Evolutionary conservation across 1,139 yeast species (phyloP).

Genomic region (Candida frijolesensis): DNA sequence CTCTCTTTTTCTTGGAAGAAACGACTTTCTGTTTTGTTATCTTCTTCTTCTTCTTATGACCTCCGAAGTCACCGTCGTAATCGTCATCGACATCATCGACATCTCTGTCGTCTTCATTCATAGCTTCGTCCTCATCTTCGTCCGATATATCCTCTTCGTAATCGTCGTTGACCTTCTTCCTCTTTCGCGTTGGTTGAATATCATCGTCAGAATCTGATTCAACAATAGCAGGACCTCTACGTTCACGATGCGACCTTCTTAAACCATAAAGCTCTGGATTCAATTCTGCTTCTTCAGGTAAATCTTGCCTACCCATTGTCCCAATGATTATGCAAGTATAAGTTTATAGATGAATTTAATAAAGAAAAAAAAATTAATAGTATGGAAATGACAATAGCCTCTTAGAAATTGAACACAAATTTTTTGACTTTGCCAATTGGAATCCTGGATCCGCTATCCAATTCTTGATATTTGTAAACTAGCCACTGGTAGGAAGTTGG

Average conservation of each 20-base stretch:
- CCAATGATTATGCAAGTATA: background rate
- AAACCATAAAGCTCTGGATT: slow-evolving; percentile 93
- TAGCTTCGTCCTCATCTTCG: slow-evolving; percentile 30
- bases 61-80: slow-evolving; percentile 33
- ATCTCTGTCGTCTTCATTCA: slow-evolving; percentile 29
- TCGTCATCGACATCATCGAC: slow-evolving; percentile 28
- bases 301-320: slow-evolving; percentile 14
- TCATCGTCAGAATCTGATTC: slow-evolving; percentile 43
- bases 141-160: slow-evolving; percentile 28
- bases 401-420: background rate
- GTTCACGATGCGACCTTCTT: slow-evolving; percentile 81
- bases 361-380: background rate
- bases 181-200: slow-evolving; percentile 15
- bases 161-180: slow-evolving; percentile 26
- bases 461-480: background rate
- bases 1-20: slow-evolving; percentile 19
- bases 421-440: background rate
- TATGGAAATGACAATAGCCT: background rate
- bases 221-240: slow-evolving; percentile 39
- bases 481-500: background rate
- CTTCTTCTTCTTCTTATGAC: slow-evolving; percentile 22
- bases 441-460: background rate
- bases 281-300: slow-evolving; percentile 47
- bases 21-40: slow-evolving; percentile 19
- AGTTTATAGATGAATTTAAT: background rate